phyloP scores from a whole-genome alignment of 2,329 filamentous ascomycete genomes.

The Cordyceps fumosorosea region DNA sequence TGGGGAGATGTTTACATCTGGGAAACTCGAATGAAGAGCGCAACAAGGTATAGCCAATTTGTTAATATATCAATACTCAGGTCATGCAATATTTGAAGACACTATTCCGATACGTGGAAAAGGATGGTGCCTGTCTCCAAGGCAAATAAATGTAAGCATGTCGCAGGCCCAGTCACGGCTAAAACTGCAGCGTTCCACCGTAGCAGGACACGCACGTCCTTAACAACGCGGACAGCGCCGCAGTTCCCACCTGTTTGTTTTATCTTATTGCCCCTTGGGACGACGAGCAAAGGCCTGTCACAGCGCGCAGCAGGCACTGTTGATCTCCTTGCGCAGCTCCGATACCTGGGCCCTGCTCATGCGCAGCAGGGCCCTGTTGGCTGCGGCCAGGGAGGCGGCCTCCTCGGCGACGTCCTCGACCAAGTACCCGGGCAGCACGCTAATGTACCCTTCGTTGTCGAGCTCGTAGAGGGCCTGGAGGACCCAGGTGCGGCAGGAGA shows the following conservation, averaged over 20 bases:
- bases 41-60: background rate
- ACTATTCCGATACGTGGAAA: background rate
- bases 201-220: too few species aligned
- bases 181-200: background rate
- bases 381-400: background rate
- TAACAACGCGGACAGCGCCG: background rate
- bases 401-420: conserved; percentile 7
- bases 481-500: conserved; percentile 13
- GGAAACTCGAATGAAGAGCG: too few species aligned
- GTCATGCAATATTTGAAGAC: background rate
- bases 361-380: background rate
- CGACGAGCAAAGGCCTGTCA: background rate
- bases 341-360: background rate
- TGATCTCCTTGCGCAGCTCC: conserved; percentile 1
- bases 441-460: conserved; percentile 16
- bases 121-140: background rate
- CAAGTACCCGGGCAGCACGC: conserved; percentile 6
- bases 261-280: background rate
- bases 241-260: background rate
- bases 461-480: conserved; percentile 14
- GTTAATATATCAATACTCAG: background rate
- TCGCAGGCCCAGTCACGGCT: background rate
- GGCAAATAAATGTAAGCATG: background rate
- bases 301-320: conserved; percentile 1
- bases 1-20: background rate